Evolutionary conservation across 2,329 filamentous ascomycete species (phyloP).

Genomic region (Fusarium armeniacum): DNA sequence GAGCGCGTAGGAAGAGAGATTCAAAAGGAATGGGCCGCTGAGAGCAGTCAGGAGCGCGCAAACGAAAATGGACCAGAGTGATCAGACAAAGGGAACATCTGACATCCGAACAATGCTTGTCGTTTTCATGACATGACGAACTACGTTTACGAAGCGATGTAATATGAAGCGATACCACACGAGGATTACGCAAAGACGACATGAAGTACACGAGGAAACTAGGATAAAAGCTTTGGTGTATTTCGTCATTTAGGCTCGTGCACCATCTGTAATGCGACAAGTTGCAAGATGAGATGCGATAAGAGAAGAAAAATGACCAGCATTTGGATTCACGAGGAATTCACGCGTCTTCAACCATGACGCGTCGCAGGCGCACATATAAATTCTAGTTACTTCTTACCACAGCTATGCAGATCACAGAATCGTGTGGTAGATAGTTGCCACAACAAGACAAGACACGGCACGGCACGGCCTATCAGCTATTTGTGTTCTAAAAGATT

Average conservation of each 20-base stretch:
- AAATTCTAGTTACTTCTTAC: slow-evolving; percentile 12
- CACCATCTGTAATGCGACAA: slow-evolving; percentile 21
- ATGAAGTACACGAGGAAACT: slow-evolving; percentile 7
- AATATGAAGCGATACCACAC: slow-evolving; percentile 39
- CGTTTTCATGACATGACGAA: slow-evolving; percentile 33
- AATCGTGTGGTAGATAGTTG: slow-evolving; percentile 23
- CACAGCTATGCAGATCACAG: slow-evolving; percentile 22
- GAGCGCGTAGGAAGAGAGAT: slow-evolving; percentile 69
- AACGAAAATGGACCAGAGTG: slow-evolving; percentile 49
- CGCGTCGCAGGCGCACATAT: not conserved
- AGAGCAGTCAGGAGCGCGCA: slow-evolving; percentile 46
- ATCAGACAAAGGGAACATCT: slow-evolving; percentile 17
- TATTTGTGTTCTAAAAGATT: slow-evolving; percentile 47
- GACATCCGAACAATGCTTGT: slow-evolving; percentile 13
- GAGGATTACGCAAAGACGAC: slow-evolving; percentile 11
- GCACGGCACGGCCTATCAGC: slow-evolving; percentile 4
- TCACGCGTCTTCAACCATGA: not conserved
- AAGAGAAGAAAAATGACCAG: slow-evolving; percentile 5
- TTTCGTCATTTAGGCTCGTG: slow-evolving; percentile 11
- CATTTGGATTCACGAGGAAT: slow-evolving; percentile 1
- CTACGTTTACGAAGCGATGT: slow-evolving; percentile 48
- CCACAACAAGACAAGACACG: slow-evolving; percentile 5
- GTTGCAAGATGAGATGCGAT: slow-evolving; percentile 7
- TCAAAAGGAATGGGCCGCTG: slow-evolving; percentile 65
- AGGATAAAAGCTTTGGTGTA: slow-evolving; percentile 18